Percentiles rank a stretch among this genome's conserved stretches.
Conservation (phyloP, 345 rosid species). For the Hibiscus trionum region DNA sequence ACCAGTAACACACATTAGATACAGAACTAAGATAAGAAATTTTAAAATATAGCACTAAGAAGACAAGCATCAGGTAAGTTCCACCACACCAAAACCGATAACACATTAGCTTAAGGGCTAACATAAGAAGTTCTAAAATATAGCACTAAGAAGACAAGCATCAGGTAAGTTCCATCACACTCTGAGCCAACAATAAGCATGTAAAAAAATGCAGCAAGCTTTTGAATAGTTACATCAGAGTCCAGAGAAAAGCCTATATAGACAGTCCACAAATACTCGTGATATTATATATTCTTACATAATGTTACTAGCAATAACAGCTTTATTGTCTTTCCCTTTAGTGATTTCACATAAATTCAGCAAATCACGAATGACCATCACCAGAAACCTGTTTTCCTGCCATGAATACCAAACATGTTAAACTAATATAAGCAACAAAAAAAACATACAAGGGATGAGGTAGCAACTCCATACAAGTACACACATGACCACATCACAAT, state of each 20-base stretch:
- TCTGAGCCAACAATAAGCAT: background rate
- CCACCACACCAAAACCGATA: slow-evolving; percentile 9
- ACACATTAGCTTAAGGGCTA: background rate
- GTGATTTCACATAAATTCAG: slow-evolving; percentile 95
- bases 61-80: background rate
- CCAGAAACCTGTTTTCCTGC: slow-evolving; percentile 99
- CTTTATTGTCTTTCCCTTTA: slow-evolving; percentile 97
- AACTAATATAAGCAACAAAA: background rate
- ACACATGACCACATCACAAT: background rate
- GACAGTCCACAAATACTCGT: background rate
- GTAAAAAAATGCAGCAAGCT: background rate
- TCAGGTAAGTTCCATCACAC: background rate
- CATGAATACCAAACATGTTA: slow-evolving; percentile 5
- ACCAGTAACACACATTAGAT: slow-evolving; percentile 11
- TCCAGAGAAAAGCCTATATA: background rate
- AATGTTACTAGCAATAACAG: slow-evolving; percentile 97
- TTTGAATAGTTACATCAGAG: background rate
- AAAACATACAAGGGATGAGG: background rate
- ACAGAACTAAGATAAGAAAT: background rate
- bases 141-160: background rate
- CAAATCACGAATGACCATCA: slow-evolving; percentile 96
- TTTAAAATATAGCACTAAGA: slow-evolving; percentile 5
- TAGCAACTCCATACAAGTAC: background rate
- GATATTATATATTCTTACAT: slow-evolving; percentile 50
- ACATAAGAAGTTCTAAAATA: background rate